phyloP scores from a whole-genome alignment of 1,284 basidiomycete species.

The Microbotryum intermedium region DNA sequence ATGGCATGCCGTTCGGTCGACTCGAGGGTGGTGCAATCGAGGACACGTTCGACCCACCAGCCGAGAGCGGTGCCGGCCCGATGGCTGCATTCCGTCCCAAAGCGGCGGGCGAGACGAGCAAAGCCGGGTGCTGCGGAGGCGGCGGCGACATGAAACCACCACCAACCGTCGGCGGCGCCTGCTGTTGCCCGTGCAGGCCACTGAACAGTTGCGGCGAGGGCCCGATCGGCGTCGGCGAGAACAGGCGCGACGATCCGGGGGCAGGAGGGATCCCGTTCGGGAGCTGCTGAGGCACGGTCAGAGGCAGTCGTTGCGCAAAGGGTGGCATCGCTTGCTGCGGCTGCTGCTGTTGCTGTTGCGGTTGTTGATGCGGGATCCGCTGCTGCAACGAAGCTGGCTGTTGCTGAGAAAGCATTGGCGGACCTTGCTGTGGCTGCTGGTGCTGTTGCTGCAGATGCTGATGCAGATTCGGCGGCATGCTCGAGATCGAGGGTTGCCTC shows the following conservation, averaged over 20 bases:
- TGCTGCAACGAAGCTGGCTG: slow-evolving; percentile 1
- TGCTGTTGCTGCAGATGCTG: not conserved
- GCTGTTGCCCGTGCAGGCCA: slow-evolving; percentile 12
- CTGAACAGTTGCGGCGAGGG: not conserved
- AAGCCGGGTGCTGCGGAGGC: slow-evolving; percentile 1
- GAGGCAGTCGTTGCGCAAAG: slow-evolving; percentile 16
- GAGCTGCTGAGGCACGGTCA: not conserved
- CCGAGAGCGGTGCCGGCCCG: slow-evolving; percentile 6
- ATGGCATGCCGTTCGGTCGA: slow-evolving; percentile 5
- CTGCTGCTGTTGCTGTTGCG: slow-evolving; percentile 2
- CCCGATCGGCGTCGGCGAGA: slow-evolving; percentile 20
- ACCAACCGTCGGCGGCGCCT: slow-evolving; percentile 2
- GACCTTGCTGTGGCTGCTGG: not conserved
- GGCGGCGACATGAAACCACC: slow-evolving; percentile 13
- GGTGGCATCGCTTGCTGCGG: slow-evolving; percentile 14
- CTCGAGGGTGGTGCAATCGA: not conserved
- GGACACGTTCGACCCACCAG: not conserved
- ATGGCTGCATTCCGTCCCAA: slow-evolving; percentile 4
- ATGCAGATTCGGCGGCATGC: not conserved
- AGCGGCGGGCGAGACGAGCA: slow-evolving; percentile 3
- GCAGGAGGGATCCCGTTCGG: slow-evolving; percentile 10
- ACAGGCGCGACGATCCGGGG: slow-evolving; percentile 15
- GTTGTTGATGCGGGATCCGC: slow-evolving; percentile 8
- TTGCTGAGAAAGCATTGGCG: not conserved
- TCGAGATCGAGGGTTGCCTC: slow-evolving; percentile 15